Evolutionary conservation across 768 basidiomycete genomes (phyloP), one percentile per base, ranked within the genome.

Genomic region (Agaricus bisporus): DNA sequence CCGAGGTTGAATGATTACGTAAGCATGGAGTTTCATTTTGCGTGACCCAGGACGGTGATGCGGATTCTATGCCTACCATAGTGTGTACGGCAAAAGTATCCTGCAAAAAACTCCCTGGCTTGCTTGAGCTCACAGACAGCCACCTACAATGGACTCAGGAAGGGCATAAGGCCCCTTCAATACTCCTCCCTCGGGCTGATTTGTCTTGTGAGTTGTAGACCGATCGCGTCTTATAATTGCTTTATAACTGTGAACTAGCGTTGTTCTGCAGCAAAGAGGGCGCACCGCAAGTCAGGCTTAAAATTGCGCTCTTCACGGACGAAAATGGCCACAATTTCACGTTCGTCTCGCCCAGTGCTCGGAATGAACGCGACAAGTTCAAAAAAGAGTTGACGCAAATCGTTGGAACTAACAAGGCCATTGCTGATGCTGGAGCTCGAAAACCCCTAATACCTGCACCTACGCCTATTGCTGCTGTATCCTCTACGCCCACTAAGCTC

Each of bases 201-300:
- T 78, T 82, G 43, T 67, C 80, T 51, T 82, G 88, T 89, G 53
- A 76, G 77, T 77, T 51, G 42, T 58, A 54, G 58, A 43, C 51
- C 44, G 56, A 58, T 48, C 49, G 42, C 48, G 25, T 45, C 47
- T 51, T 25, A 38, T 55, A 41, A 44, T 57, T 57, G 17, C 54
- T 37, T 56, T 44, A 22, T 22, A 48, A 39, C 53, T 49, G 47
- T 47, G 50, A 49, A 46, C 57, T 64, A 89, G 89, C 88, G 15
- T 75, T 94, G 35, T 92, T 91, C 64, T 91, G 86, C 61, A 91
- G 88, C 65, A 93, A 93, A 62, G 85, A 87, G 61, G 86, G 86
- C 50, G 84, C 88, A 5, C 70, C 87, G 0, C 88, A 91, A 65
- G 87, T 90, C 60, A 77, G 83, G 45, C 73, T 93, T 45, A 92